Evolutionary conservation across 2,329 filamentous ascomycete species (phyloP).

Genomic region (Aspergillus flavus): DNA sequence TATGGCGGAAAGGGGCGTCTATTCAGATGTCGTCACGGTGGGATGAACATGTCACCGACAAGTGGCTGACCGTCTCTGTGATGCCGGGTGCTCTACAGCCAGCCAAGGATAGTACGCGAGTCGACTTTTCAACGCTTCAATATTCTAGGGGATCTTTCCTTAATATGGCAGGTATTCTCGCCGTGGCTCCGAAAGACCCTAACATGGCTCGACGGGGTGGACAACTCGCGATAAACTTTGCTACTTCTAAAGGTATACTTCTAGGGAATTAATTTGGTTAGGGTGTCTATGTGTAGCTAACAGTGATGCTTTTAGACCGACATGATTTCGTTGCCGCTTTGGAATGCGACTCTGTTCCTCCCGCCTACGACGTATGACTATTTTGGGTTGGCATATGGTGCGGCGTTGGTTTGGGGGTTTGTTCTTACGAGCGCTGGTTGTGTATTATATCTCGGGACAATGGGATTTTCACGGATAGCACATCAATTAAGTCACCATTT

Average conservation of each 20-base stretch:
- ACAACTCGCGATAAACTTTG: conserved; percentile 30
- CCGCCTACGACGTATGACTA: background rate
- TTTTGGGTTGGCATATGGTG: background rate
- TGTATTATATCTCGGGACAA: background rate
- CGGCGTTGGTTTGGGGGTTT: background rate
- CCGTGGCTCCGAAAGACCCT: conserved; percentile 27
- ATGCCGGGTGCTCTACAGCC: conserved; percentile 16
- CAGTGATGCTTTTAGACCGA: conserved; percentile 17
- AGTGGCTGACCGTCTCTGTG: conserved; percentile 32
- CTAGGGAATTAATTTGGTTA: background rate
- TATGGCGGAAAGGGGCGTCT: conserved; percentile 30
- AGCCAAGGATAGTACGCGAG: conserved; percentile 25
- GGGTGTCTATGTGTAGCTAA: no score
- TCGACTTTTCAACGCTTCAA: conserved; percentile 22
- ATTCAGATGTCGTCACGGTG: conserved; percentile 31
- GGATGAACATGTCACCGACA: conserved; percentile 29
- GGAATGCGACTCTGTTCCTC: conserved; percentile 1
- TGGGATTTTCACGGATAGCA: background rate
- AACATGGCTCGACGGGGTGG: conserved; percentile 21
- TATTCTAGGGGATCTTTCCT: conserved; percentile 29
- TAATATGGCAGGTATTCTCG: conserved; percentile 32
- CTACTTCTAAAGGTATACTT: conserved; percentile 25
- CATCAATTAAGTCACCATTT: no score
- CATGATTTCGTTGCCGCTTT: conserved; percentile 23
- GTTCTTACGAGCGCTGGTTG: background rate